phyloP scores from a whole-genome alignment of 2,329 filamentous ascomycete species.

The Dichotomopilus funicola region DNA sequence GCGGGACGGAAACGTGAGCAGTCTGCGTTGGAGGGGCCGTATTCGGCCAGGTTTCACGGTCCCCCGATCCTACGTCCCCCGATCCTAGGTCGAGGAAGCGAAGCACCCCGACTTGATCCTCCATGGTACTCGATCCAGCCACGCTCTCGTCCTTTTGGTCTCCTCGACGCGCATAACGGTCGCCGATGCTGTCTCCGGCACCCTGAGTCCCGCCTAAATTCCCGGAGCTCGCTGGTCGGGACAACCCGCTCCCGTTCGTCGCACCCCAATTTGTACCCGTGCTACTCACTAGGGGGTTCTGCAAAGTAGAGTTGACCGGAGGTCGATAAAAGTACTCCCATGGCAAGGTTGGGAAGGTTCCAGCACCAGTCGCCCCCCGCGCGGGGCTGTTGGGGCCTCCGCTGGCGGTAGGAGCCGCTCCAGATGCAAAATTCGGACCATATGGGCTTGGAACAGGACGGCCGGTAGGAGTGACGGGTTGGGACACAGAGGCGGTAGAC shows the following conservation, averaged over 20 bases:
- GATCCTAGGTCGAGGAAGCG: background rate
- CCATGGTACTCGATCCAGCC: background rate
- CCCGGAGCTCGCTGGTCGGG: constrained; percentile 16
- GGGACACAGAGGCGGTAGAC: background rate
- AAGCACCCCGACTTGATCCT: constrained; percentile 1
- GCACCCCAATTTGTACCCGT: background rate
- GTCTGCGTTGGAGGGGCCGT: background rate
- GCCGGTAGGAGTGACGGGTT: constrained; percentile 20
- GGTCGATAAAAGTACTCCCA: constrained; percentile 43
- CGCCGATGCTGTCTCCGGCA: background rate
- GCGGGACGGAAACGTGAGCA: too few relatives aligned
- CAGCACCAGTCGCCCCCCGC: constrained; percentile 29
- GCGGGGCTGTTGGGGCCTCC: constrained; percentile 29
- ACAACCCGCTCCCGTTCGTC: constrained; percentile 3
- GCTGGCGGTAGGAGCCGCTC: constrained; percentile 44
- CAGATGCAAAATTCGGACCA: constrained; percentile 47
- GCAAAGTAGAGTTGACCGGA: constrained; percentile 8
- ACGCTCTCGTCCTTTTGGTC: constrained; percentile 2
- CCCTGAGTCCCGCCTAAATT: background rate
- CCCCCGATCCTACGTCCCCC: background rate
- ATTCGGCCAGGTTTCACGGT: constrained; percentile 7
- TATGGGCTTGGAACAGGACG: constrained; percentile 34
- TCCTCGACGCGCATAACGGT: constrained; percentile 2
- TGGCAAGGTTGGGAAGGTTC: constrained; percentile 39
- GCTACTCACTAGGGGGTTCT: background rate